A percentile compares a stretch with the other conserved stretches of the same genome.
These are phyloP conservation scores for Juncus effusus DNA, from an alignment of 176 grass and related monocot genomes.

Conservation along the genomic window DNA sequence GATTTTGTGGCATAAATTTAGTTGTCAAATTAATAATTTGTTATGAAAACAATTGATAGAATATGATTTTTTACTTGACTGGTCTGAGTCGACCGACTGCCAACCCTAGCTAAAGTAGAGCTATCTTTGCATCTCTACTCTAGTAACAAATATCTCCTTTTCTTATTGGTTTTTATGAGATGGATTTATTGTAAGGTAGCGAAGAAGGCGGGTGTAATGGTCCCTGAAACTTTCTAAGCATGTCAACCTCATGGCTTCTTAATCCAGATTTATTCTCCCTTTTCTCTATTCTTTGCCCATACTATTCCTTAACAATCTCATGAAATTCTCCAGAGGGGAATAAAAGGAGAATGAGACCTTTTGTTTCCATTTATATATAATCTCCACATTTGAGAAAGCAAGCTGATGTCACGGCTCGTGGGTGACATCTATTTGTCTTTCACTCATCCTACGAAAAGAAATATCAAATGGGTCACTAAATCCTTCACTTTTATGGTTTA, in stretches of 20 bases:
- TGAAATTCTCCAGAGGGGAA: neutral
- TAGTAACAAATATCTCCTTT: neutral
- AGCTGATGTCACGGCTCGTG: slow-evolving; percentile 15
- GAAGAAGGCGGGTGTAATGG: slow-evolving; percentile 2
- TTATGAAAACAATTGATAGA: no score
- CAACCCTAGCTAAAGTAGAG: slow-evolving; percentile 2
- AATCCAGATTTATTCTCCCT: slow-evolving; percentile 29
- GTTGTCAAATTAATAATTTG: no score
- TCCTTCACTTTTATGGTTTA: no score
- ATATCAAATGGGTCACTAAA: no score
- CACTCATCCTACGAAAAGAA: no score
- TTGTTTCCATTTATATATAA: slow-evolving; percentile 8
- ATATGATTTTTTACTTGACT: no score
- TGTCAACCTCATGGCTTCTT: slow-evolving; percentile 25
- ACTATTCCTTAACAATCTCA: slow-evolving; percentile 6
- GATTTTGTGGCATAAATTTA: no score
- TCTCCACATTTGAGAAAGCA: slow-evolving; percentile 15
- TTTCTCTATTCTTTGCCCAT: slow-evolving; percentile 12
- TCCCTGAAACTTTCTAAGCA: neutral
- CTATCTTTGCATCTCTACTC: neutral
- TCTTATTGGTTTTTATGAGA: no score
- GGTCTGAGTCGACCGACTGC: no score
- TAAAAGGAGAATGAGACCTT: slow-evolving; percentile 14
- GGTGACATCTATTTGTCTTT: slow-evolving; percentile 7
- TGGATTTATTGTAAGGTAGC: neutral